A percentile compares a stretch with the other conserved stretches of the same genome.
Conservation (phyloP, 805 yeast species). For the Barnettozyma wickerhamii region DNA sequence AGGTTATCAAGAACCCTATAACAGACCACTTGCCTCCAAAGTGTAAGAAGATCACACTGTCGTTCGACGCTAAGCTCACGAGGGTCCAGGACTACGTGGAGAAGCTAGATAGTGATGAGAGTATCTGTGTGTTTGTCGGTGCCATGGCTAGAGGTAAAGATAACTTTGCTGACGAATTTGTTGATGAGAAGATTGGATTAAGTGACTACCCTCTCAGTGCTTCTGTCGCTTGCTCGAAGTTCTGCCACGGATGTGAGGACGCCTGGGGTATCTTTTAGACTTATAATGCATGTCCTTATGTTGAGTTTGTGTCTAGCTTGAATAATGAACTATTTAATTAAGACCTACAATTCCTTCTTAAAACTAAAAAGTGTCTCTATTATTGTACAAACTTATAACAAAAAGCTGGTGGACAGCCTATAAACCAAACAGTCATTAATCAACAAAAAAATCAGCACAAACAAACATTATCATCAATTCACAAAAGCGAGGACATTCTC, state of each 20-base stretch:
- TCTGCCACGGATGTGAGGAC: conserved; percentile 98
- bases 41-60: conserved; percentile 88
- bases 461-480: conserved; percentile 1
- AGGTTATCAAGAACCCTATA: conserved; percentile 94
- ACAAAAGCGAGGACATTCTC: conserved; percentile 51
- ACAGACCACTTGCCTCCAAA: conserved; percentile 96
- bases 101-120: conserved; percentile 80
- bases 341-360: neutral
- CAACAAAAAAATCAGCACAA: neutral
- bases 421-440: neutral
- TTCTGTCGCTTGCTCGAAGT: conserved; percentile 95
- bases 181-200: conserved; percentile 93
- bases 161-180: conserved; percentile 94
- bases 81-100: conserved; percentile 85
- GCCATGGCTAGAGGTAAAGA: conserved; percentile 99
- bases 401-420: too few species aligned
- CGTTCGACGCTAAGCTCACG: conserved; percentile 85
- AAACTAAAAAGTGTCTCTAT: neutral
- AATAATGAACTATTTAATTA: too few species aligned
- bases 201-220: conserved; percentile 96
- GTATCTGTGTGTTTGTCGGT: conserved; percentile 97
- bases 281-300: neutral
- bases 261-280: conserved; percentile 74
- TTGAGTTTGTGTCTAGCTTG: conserved; percentile 1
- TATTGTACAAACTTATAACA: neutral